Evolutionary conservation across 805 yeast genomes (phyloP).

Genomic region (Blastobotrys muscicola): DNA sequence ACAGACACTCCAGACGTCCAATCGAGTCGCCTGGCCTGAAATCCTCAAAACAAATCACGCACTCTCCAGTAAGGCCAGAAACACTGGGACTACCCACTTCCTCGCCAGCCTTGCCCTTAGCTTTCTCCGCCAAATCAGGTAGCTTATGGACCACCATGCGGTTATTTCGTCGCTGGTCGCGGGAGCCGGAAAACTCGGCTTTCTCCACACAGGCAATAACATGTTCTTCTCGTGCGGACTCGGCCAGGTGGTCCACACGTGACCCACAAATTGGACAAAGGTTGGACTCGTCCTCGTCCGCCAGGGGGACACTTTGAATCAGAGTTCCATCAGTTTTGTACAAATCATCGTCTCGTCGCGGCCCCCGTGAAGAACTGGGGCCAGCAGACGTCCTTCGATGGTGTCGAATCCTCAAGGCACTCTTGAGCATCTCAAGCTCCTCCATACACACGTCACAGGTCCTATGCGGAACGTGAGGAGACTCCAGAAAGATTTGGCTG

Average conservation of each 20-base stretch:
- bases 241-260: conserved; percentile 20
- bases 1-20: conserved; percentile 86
- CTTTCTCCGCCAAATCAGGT: conserved; percentile 22
- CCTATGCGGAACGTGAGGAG: conserved; percentile 49
- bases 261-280: conserved; percentile 33
- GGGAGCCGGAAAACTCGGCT: conserved; percentile 57
- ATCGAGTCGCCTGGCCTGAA: conserved; percentile 78
- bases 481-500: conserved; percentile 37
- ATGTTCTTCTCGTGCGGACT: conserved; percentile 48
- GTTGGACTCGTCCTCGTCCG: conserved; percentile 25
- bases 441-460: conserved; percentile 69
- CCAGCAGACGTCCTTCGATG: neutral
- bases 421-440: conserved; percentile 36
- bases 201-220: conserved; percentile 53
- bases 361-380: neutral
- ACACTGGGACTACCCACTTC: too few species aligned
- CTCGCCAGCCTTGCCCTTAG: conserved; percentile 28
- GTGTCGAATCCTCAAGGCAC: conserved; percentile 9
- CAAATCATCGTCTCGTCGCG: neutral
- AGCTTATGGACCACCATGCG: conserved; percentile 74
- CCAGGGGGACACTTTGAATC: conserved; percentile 12
- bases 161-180: conserved; percentile 49
- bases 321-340: conserved; percentile 11
- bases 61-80: conserved; percentile 43
- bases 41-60: conserved; percentile 91